Evolutionary conservation across 2,329 filamentous ascomycete genomes (phyloP), one percentile per base, ranked within the genome.

Genomic region (Metarhizium brunneum): DNA sequence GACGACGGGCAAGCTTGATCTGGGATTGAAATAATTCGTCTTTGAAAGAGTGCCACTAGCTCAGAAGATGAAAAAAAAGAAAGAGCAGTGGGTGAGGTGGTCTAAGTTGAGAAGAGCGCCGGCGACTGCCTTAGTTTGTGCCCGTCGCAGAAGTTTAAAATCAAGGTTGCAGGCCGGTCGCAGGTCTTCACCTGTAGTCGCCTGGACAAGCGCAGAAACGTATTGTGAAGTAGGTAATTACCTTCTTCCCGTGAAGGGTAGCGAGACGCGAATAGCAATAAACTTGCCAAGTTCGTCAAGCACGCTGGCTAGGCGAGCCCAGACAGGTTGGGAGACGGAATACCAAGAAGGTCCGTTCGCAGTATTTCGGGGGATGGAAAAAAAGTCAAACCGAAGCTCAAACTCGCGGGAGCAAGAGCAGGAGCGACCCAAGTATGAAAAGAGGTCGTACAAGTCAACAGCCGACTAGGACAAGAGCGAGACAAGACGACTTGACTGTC

Each of bases 141-240:
- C 51, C 47, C 50, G 47, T 43, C 47, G 30, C 45, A 48, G 40
- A 56, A 56, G 47, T 54, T 47, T 56, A 54, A 56, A 50, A 45
- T 29, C 49, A 42, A 53, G 36, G 25, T 16, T 30, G 48, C 6
- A 20, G 29, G 40, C 52, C 13, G 45, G 45, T 52, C 45, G 50
- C 50, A 48, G 38, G 50, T 45, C 50, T 43, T 10, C n/a, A 18
- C 8, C 6, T 45, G 42, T 20, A 6, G 42, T 20, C 4, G 42
- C 11, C 42, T 45, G n/a, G 42, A 45, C n/a, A 14, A 16, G 42
- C 14, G 42, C 11, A 18, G n/a, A 11, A 11, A 25, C 25, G 18
- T 14, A 16, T 20, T 18, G 18, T 18, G 42, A 45, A 20, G n/a
- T 11, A 10, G 42, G 7, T 45, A 45, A 25, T 25, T 25, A 25